phyloP scores from a whole-genome alignment of 169 alveolate genomes.

The Plasmodium falciparum region DNA sequence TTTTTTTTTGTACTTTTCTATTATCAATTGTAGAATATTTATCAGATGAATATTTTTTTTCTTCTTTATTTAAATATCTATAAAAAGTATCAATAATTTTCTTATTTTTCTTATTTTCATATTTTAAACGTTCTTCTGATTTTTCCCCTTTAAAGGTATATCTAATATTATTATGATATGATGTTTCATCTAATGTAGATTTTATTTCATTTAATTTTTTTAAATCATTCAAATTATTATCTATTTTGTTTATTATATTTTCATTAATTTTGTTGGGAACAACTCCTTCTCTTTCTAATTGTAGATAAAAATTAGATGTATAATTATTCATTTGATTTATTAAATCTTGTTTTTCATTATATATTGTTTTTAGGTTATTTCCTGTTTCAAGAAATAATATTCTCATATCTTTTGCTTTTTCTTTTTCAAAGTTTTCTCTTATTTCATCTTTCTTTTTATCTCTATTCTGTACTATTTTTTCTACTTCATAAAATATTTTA shows the following conservation, averaged over 20 bases:
- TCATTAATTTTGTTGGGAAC: conserved; percentile 53
- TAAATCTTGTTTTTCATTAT: conserved; percentile 62
- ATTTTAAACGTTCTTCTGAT: conserved; percentile 25
- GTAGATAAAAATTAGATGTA: conserved; percentile 49
- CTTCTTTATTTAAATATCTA: conserved; percentile 72
- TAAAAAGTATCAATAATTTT: conserved; percentile 60
- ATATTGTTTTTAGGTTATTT: conserved; percentile 57
- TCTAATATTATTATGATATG: neutral
- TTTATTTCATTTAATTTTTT: conserved; percentile 23
- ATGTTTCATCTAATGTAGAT: conserved; percentile 20
- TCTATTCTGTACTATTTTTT: conserved; percentile 63
- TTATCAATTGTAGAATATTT: conserved; percentile 48
- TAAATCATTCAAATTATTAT: conserved; percentile 23
- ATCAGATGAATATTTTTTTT: conserved; percentile 23
- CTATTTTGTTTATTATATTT: conserved; percentile 49
- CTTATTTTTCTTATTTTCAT: conserved; percentile 71
- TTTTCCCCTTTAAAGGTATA: conserved; percentile 5
- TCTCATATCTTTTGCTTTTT: conserved; percentile 76
- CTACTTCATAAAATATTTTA: conserved; percentile 75
- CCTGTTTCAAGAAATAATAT: conserved; percentile 54
- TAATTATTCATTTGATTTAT: conserved; percentile 67
- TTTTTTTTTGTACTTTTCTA: conserved; percentile 9
- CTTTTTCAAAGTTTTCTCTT: conserved; percentile 74
- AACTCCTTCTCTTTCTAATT: conserved; percentile 59
- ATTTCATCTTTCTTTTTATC: conserved; percentile 74